These are phyloP conservation scores for Eremothecium coryli DNA, from an alignment of 1,139 yeast species.

Conservation along the genomic window DNA sequence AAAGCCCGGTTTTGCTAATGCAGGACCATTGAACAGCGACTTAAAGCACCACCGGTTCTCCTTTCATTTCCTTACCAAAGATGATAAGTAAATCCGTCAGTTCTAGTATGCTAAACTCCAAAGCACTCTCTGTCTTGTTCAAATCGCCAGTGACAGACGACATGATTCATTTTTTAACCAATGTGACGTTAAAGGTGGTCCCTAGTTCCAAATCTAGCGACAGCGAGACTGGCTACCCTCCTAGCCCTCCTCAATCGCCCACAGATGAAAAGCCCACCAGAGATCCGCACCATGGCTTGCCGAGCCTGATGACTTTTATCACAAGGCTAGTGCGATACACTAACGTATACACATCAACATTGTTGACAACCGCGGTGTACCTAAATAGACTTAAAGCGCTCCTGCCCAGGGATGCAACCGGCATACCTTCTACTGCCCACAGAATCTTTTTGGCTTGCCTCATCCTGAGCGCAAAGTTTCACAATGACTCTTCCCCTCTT, in stretches of 20 bases:
- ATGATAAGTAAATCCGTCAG: too few relatives aligned
- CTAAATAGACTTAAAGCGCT: conserved; percentile 50
- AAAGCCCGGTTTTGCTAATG: too few relatives aligned
- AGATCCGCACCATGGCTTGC: conserved; percentile 28
- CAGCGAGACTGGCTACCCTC: conserved; percentile 10
- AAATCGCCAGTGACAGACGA: conserved; percentile 31
- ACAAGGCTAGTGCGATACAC: conserved; percentile 61
- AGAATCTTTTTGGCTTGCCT: conserved; percentile 66
- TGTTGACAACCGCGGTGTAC: conserved; percentile 63
- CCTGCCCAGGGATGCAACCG: conserved; percentile 63
- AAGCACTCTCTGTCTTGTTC: conserved; percentile 21
- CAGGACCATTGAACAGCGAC: too few relatives aligned
- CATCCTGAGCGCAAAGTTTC: conserved; percentile 62
- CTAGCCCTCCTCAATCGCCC: conserved; percentile 18
- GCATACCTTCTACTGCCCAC: conserved; percentile 69
- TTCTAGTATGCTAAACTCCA: neutral
- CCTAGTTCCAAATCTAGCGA: conserved; percentile 13
- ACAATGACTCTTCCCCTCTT: conserved; percentile 69
- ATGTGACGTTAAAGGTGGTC: conserved; percentile 24
- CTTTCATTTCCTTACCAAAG: too few relatives aligned
- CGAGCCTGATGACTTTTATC: conserved; percentile 67
- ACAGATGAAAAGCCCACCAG: neutral
- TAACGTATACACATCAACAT: conserved; percentile 67
- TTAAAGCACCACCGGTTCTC: too few relatives aligned
- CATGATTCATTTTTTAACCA: conserved; percentile 27